Evolutionary conservation across 1,284 basidiomycete genomes (phyloP).

Genomic region (Austroboletus niveus): DNA sequence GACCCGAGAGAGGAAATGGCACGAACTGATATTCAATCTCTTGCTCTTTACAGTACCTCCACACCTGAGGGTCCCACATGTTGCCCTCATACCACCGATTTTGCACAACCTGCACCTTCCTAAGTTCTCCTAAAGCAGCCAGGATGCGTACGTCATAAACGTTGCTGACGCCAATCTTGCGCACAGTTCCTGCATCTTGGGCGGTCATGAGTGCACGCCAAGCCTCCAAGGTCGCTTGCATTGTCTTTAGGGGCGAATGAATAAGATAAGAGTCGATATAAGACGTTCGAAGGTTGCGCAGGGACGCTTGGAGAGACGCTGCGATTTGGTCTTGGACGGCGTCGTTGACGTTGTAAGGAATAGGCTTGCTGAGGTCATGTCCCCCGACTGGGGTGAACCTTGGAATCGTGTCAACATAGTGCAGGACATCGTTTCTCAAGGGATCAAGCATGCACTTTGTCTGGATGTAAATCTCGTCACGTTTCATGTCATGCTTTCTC

Average conservation of each 20-base stretch:
- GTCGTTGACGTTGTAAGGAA: slow-evolving; percentile 66
- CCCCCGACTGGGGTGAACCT: slow-evolving; percentile 74
- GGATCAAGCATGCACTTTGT: slow-evolving; percentile 57
- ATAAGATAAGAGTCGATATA: slow-evolving; percentile 76
- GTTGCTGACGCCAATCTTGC: slow-evolving; percentile 73
- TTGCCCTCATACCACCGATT: slow-evolving; percentile 84
- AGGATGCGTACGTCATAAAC: slow-evolving; percentile 64
- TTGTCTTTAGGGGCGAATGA: slow-evolving; percentile 67
- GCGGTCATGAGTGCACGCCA: slow-evolving; percentile 61
- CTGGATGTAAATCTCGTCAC: slow-evolving; percentile 69
- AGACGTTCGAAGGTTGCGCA: slow-evolving; percentile 63
- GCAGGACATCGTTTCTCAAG: not conserved
- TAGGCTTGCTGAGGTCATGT: slow-evolving; percentile 63
- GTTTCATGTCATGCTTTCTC: slow-evolving; percentile 50
- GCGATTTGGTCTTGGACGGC: slow-evolving; percentile 60
- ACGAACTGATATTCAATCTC: slow-evolving; percentile 73
- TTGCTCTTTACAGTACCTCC: slow-evolving; percentile 52
- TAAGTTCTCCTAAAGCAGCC: slow-evolving; percentile 47
- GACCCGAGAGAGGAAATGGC: not conserved
- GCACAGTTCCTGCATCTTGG: slow-evolving; percentile 62
- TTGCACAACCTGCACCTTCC: slow-evolving; percentile 71
- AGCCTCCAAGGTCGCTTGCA: slow-evolving; percentile 60
- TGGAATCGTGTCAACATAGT: slow-evolving; percentile 5
- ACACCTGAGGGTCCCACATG: slow-evolving; percentile 65
- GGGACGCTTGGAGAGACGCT: slow-evolving; percentile 61